phyloP scores from a whole-genome alignment of 2,329 filamentous ascomycete genomes.

The Ambrosiella cleistominuta region DNA sequence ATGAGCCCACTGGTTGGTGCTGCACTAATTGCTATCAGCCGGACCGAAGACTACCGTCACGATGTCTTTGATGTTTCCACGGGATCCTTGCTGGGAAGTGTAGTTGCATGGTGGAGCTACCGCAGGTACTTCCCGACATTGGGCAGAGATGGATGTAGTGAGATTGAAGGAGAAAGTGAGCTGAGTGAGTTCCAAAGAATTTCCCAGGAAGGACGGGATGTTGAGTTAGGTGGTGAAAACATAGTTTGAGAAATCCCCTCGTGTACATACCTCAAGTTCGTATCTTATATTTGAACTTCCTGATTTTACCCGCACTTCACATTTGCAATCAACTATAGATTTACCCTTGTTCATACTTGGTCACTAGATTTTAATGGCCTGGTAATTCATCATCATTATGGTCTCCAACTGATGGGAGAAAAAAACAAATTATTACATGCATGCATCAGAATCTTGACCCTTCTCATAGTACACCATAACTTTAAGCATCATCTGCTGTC shows the following conservation, averaged over 20 bases:
- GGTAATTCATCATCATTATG: slow-evolving; percentile 4
- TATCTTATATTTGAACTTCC: too few species aligned
- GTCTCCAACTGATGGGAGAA: slow-evolving; percentile 9
- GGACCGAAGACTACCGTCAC: slow-evolving; percentile 54
- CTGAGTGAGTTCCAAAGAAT: slow-evolving; percentile 25
- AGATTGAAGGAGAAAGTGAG: slow-evolving; percentile 23
- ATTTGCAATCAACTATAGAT: too few species aligned
- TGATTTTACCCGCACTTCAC: too few species aligned
- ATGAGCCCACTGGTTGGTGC: slow-evolving; percentile 43
- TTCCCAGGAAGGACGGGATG: slow-evolving; percentile 31
- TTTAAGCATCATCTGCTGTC: slow-evolving; percentile 46
- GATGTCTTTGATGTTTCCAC: slow-evolving; percentile 52
- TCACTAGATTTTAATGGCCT: neutral
- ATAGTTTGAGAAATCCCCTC: too few species aligned
- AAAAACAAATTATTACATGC: neutral
- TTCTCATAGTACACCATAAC: neutral
- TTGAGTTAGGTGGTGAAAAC: slow-evolving; percentile 7
- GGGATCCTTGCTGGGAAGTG: slow-evolving; percentile 41
- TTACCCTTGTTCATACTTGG: too few species aligned
- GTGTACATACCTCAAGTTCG: too few species aligned
- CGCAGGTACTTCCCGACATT: slow-evolving; percentile 44
- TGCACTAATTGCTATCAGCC: slow-evolving; percentile 48
- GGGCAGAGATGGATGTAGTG: slow-evolving; percentile 36
- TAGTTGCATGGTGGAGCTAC: slow-evolving; percentile 48
- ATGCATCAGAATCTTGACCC: neutral